Percentiles rank a stretch among this genome's conserved stretches.
These are phyloP conservation scores for Cydonia oblonga DNA, from an alignment of 331 rosid species.

Conservation along the genomic window DNA sequence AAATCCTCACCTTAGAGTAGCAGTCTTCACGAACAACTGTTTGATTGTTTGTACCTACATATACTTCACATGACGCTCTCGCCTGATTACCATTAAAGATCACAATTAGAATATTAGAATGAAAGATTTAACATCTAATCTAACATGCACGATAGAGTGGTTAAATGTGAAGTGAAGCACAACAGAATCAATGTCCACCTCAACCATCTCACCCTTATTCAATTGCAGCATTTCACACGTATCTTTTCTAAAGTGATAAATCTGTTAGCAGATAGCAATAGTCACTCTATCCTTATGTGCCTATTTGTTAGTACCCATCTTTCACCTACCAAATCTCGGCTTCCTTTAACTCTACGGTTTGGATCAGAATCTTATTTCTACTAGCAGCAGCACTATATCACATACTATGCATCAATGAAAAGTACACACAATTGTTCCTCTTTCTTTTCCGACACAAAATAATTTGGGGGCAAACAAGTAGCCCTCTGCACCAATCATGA, in stretches of 20 bases:
- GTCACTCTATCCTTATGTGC: neutral
- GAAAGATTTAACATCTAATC: neutral
- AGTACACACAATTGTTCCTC: neutral
- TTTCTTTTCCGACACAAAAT: neutral
- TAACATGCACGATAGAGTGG: neutral
- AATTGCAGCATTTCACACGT: neutral
- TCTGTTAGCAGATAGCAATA: neutral
- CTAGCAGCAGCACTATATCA: no score
- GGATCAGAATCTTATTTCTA: neutral
- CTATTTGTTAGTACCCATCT: neutral
- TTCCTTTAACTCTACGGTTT: neutral
- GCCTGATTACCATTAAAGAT: constrained; percentile 32
- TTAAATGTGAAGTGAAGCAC: neutral
- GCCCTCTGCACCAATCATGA: neutral
- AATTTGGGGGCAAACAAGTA: neutral
- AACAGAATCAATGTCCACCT: neutral
- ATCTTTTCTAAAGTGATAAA: neutral
- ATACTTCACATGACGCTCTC: constrained; percentile 53
- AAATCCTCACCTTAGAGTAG: constrained; percentile 59
- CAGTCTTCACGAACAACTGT: constrained; percentile 62
- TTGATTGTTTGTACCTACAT: constrained; percentile 43
- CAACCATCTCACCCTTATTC: neutral
- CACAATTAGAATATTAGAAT: neutral
- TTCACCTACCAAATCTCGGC: neutral
- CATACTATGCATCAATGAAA: neutral